phyloP scores from a whole-genome alignment of 2,329 filamentous ascomycete genomes.

The Phialemoniopsis sp. region DNA sequence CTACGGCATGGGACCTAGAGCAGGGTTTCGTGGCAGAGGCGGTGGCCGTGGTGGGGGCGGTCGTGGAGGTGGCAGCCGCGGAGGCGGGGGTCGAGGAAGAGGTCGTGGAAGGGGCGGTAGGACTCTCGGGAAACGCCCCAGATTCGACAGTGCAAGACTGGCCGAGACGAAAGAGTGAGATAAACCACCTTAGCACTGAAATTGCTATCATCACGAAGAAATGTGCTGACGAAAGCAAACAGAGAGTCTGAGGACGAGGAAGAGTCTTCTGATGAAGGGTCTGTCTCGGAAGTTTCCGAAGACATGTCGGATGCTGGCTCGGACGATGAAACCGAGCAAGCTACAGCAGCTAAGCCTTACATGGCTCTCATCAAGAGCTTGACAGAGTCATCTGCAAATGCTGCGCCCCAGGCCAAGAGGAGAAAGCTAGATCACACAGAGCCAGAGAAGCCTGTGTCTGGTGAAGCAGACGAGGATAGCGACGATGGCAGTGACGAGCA shows the following conservation, averaged over 20 bases:
- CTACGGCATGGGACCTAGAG: conserved; percentile 27
- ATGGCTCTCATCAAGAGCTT: conserved; percentile 56
- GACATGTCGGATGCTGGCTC: conserved; percentile 31
- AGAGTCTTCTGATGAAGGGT: conserved; percentile 6
- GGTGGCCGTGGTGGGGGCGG: conserved; percentile 14
- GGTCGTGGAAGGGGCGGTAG: conserved; percentile 16
- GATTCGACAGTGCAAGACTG: conserved; percentile 41
- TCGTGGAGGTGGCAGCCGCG: conserved; percentile 24
- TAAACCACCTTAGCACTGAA: conserved; percentile 2
- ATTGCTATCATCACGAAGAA: too few species aligned
- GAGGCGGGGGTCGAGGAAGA: conserved; percentile 20
- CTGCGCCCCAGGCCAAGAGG: conserved; percentile 43
- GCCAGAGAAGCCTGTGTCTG: conserved; percentile 11
- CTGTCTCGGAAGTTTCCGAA: conserved; percentile 18
- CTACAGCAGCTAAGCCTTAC: conserved; percentile 44
- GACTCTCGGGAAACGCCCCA: conserved; percentile 23
- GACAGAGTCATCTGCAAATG: conserved; percentile 31
- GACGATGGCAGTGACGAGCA: conserved; percentile 22
- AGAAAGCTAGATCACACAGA: conserved; percentile 46
- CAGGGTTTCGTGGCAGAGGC: conserved; percentile 17
- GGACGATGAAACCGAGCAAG: conserved; percentile 44
- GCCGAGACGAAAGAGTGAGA: conserved; percentile 39
- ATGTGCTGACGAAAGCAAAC: conserved; percentile 1
- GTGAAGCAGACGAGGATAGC: conserved; percentile 14
- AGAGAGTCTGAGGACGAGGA: conserved; percentile 12